These are phyloP conservation scores for Penicillium macrosclerotiorum DNA, from an alignment of 495 filamentous ascomycete genomes.

Conservation along the genomic window DNA sequence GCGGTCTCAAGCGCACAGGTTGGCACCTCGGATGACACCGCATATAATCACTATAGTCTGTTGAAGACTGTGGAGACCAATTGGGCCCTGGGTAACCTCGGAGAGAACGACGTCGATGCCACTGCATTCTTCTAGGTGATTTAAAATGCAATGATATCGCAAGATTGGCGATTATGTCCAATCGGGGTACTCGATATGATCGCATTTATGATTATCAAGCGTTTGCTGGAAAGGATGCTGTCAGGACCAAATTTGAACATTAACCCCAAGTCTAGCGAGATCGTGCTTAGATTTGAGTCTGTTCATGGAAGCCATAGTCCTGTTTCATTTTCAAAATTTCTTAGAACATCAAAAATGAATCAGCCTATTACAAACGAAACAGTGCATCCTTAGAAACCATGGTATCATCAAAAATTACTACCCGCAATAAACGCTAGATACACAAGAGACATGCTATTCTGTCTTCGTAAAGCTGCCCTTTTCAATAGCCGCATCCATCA, in stretches of 20 bases:
- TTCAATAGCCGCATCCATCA: slow-evolving; percentile 87
- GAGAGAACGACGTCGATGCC: slow-evolving; percentile 7
- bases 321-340: too few species aligned
- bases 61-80: slow-evolving; percentile 11
- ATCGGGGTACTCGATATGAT: too few species aligned
- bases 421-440: slow-evolving; percentile 8
- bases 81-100: slow-evolving; percentile 6
- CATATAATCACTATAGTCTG: slow-evolving; percentile 10
- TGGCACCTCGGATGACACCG: slow-evolving; percentile 7
- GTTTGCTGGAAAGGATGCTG: too few species aligned
- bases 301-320: too few species aligned
- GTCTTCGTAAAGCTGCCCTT: slow-evolving; percentile 57
- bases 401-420: slow-evolving; percentile 18
- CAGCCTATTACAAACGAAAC: background rate
- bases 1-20: slow-evolving; percentile 2
- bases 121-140: slow-evolving; percentile 5
- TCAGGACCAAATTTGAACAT: too few species aligned
- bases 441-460: slow-evolving; percentile 14
- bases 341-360: too few species aligned
- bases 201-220: too few species aligned
- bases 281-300: too few species aligned
- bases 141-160: background rate
- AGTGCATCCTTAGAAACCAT: background rate
- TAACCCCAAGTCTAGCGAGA: too few species aligned
- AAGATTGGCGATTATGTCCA: background rate